Evolutionary conservation across 2,329 filamentous ascomycete species (phyloP), one percentile per base, ranked within the genome.

Genomic region (Botryosphaeria dothidea): DNA sequence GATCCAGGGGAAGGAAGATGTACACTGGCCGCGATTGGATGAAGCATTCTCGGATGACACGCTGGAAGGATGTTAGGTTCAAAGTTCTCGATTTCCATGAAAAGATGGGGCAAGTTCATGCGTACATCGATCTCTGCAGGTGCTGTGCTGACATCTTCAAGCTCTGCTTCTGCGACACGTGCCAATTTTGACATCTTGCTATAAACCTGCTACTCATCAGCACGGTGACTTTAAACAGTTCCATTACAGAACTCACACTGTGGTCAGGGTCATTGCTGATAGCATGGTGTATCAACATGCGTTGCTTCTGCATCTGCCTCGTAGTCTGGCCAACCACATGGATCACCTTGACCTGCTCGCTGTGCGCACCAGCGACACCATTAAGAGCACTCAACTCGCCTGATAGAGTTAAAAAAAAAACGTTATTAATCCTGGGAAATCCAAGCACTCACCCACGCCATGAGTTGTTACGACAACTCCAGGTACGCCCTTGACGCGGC

Each of bases 391-490:
- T 79, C 4, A 82, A 68, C 67, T 82, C 81, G 21, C 74, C 73
- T 71, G 11, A 62, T 3, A 15, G 23, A 19, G n/a, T 48, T n/a
- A n/a, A n/a, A n/a, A n/a, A n/a, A n/a, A n/a, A n/a, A n/a, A n/a
- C n/a, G n/a, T n/a, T n/a, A n/a, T n/a, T n/a, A n/a, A n/a, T n/a
- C n/a, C n/a, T n/a, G n/a, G n/a, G n/a, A n/a, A n/a, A n/a, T 8
- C 15, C 13, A 11, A 25, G 9, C 3, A 66, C 67, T 25, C 64
- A 66, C 86, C 86, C 1, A 88, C 86, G 4, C 86, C 86, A 69
- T 87, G 87, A 0, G 86, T 87, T 0, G 86, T 88, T 34, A 88
- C 76, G 7, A 87, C 70, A 38, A 79, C 80, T 5, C 77, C 75
- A 2, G 60, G 29, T 5, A 61, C 46, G 13, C 83, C 82, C 67